Conservation (phyloP, 257 asterid genomes). For the Paulownia fortunei region DNA sequence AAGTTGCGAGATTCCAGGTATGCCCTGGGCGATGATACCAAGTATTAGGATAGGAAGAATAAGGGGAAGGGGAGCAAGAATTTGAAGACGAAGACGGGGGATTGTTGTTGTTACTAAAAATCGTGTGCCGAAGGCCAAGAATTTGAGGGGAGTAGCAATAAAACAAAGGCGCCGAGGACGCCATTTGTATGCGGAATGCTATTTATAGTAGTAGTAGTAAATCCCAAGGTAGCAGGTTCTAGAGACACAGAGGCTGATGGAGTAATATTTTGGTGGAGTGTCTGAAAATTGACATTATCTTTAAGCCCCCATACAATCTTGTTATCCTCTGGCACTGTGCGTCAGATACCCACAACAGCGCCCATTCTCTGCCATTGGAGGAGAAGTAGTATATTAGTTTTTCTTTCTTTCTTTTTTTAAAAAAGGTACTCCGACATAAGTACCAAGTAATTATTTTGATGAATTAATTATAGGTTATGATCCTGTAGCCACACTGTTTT, state of each 20-base stretch:
- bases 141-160: slow-evolving; percentile 31
- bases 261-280: not conserved
- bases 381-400: slow-evolving; percentile 8
- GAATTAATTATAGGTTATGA: no score
- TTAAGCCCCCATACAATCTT: slow-evolving; percentile 9
- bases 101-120: slow-evolving; percentile 13
- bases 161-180: slow-evolving; percentile 46
- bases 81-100: slow-evolving; percentile 31
- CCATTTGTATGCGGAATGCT: slow-evolving; percentile 42
- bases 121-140: slow-evolving; percentile 35
- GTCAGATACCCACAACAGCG: slow-evolving; percentile 28
- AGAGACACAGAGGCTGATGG: not conserved
- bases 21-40: slow-evolving; percentile 20
- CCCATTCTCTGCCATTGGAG: slow-evolving; percentile 46
- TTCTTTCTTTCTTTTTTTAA: not conserved
- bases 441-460: no score
- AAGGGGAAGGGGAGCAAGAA: slow-evolving; percentile 41
- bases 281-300: slow-evolving; percentile 14
- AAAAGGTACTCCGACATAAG: no score
- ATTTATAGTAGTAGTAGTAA: slow-evolving; percentile 41
- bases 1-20: slow-evolving; percentile 31
- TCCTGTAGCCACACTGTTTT: no score
- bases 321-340: slow-evolving; percentile 33
- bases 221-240: slow-evolving; percentile 7
- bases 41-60: slow-evolving; percentile 31